Conservation (phyloP, 257 asterid species). For the Misopates orontium region DNA sequence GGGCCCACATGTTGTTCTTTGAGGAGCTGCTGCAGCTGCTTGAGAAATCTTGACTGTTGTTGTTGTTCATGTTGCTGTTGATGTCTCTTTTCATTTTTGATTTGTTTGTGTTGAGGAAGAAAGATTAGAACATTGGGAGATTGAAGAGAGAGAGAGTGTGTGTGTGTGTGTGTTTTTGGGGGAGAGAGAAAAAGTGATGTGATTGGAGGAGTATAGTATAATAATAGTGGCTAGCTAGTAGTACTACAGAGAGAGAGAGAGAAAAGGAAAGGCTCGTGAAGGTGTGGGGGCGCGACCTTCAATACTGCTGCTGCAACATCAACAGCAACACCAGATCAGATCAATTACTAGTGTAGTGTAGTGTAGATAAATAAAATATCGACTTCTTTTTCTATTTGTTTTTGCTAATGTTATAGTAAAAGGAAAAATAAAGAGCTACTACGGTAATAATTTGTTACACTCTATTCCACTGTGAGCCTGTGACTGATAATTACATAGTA, state of each 20-base stretch:
- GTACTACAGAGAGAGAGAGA: slow-evolving; percentile 17
- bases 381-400: neutral
- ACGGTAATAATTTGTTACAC: slow-evolving; percentile 11
- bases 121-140: slow-evolving; percentile 30
- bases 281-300: slow-evolving; percentile 39
- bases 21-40: slow-evolving; percentile 38
- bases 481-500: neutral
- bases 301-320: slow-evolving; percentile 29
- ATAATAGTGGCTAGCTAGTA: slow-evolving; percentile 11
- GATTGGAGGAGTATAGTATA: slow-evolving; percentile 24
- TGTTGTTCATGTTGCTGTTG: neutral
- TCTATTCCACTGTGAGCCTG: neutral
- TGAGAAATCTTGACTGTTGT: slow-evolving; percentile 25
- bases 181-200: slow-evolving; percentile 27
- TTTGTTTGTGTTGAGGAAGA: slow-evolving; percentile 2
- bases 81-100: slow-evolving; percentile 27
- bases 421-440: too few relatives aligned
- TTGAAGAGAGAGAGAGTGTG: slow-evolving; percentile 34
- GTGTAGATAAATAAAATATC: slow-evolving; percentile 20
- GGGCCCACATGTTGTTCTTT: slow-evolving; percentile 31
- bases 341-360: too few relatives aligned
- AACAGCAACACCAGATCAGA: neutral
- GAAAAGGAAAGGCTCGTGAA: slow-evolving; percentile 38
- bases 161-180: neutral
- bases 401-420: too few relatives aligned